These are phyloP conservation scores for Erythrophleum ivorense DNA, from an alignment of 331 rosid genomes.

Conservation along the genomic window DNA sequence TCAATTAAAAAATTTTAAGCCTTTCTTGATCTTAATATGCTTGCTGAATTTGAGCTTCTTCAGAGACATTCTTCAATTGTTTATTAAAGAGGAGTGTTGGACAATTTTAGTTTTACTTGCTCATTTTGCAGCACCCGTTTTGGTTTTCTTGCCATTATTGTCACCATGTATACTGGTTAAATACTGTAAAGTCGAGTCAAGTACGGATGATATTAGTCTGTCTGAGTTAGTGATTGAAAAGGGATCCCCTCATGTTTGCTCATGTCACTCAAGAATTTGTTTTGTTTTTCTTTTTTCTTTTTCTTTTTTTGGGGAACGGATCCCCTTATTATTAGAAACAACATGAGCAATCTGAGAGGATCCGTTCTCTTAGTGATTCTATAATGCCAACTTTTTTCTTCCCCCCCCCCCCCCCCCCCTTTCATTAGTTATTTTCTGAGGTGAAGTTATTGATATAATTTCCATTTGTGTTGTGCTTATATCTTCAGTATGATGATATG, in stretches of 20 bases:
- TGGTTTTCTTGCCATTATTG: neutral
- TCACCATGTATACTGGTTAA: neutral
- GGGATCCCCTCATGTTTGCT: too few relatives aligned
- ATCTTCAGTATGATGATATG: slow-evolving; percentile 71
- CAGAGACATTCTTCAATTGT: neutral
- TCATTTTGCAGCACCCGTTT: neutral
- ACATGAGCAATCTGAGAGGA: too few relatives aligned
- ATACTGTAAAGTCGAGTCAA: neutral
- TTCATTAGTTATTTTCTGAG: neutral
- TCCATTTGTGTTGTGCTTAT: slow-evolving; percentile 9
- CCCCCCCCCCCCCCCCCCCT: too few relatives aligned
- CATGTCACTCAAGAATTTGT: too few relatives aligned
- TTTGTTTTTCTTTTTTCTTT: too few relatives aligned
- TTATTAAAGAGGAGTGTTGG: neutral
- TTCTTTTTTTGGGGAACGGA: too few relatives aligned
- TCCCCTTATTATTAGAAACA: too few relatives aligned
- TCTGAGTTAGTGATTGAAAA: neutral
- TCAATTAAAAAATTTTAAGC: neutral
- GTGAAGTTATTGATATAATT: slow-evolving; percentile 16
- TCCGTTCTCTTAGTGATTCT: neutral
- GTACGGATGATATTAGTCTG: neutral
- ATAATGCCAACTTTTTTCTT: neutral
- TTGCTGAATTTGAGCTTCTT: neutral
- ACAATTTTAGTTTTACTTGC: neutral
- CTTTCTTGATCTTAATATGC: neutral